Evolutionary conservation across 352 stramenopile genomes (phyloP), one percentile per base, ranked within the genome.

Genomic region (Globisporangium paroecandrum): DNA sequence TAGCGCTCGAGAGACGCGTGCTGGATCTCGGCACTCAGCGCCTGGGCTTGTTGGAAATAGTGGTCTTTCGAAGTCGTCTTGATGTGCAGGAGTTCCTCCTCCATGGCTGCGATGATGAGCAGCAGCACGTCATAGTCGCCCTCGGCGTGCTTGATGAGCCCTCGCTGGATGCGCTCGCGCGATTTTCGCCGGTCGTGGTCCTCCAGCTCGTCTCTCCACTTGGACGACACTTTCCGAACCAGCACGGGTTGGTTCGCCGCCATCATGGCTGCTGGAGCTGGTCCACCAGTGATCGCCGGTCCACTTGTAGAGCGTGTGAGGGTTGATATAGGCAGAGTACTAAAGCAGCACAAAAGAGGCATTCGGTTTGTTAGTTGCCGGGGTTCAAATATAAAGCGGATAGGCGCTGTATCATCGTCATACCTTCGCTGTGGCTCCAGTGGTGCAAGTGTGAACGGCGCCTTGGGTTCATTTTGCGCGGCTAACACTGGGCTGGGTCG

Each of bases 1-100:
- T 63, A 81, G 65, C 65, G 74, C 55, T 85, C 78, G 49, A 88
- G 74, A 57, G 71, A 73, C 27, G 82, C 75, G 62, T 79, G 66
- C 56, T 74, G 66, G 64, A 92, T 86, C 59, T 83, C 78, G 59
- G 79, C 65, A 58, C 76, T 79, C 43, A 92, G 71, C 25, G 82
- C 82, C 34, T 70, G 64, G 0, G 82, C 78, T 68, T 93, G 84
- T 25, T 87, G 66, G 58, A 79, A 73, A 64, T 91, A 94, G 64
- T 89, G 78, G 56, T 89, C 73, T 56, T 74, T 85, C 27, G 87
- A 89, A 36, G 70, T 84, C 10, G 82, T 89, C 54, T 88, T 86
- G 58, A 90, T 79, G 69, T 94, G 83, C 64, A 94, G 68, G 38
- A 94, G 70, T 69, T 94, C 84, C 68, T 94, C 87, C 51, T 94